Conservation (phyloP, 257 asterid species). For the Solanum sparsipilum region DNA sequence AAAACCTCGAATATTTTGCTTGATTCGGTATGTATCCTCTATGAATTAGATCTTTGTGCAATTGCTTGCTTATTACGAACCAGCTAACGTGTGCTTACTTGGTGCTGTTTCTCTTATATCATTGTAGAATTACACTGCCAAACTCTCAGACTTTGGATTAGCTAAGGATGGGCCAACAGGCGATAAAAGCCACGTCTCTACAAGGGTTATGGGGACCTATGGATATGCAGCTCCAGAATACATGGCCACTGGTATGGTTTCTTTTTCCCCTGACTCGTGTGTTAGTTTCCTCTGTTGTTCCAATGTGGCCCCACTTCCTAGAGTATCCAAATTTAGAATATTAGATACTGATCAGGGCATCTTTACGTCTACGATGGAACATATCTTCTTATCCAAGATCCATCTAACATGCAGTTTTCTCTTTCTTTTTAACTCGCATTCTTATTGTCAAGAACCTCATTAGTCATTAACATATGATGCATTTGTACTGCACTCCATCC, state of each 20-base stretch:
- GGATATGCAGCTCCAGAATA: constrained; percentile 96
- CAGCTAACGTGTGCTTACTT: neutral
- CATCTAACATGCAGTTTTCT: neutral
- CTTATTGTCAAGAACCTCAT: neutral
- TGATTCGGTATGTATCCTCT: constrained; percentile 41
- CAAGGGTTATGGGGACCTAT: constrained; percentile 75
- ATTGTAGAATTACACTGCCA: constrained; percentile 68
- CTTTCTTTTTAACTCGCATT: neutral
- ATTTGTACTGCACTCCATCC: neutral
- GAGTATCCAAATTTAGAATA: neutral
- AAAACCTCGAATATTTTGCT: constrained; percentile 79
- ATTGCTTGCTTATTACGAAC: neutral
- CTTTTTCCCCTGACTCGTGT: neutral
- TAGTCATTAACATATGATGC: neutral
- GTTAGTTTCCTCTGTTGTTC: neutral
- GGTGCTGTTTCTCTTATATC: neutral
- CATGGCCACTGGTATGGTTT: constrained; percentile 57
- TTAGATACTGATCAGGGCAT: neutral
- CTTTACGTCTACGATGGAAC: neutral
- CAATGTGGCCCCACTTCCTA: neutral
- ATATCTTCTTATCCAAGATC: neutral
- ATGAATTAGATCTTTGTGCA: neutral
- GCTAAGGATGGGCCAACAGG: constrained; percentile 86
- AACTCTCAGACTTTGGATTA: constrained; percentile 93
- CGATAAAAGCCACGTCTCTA: constrained; percentile 63